Base-by-base conservation (phyloP, 2,329 filamentous ascomycete species). In the Exophiala sideris region DNA sequence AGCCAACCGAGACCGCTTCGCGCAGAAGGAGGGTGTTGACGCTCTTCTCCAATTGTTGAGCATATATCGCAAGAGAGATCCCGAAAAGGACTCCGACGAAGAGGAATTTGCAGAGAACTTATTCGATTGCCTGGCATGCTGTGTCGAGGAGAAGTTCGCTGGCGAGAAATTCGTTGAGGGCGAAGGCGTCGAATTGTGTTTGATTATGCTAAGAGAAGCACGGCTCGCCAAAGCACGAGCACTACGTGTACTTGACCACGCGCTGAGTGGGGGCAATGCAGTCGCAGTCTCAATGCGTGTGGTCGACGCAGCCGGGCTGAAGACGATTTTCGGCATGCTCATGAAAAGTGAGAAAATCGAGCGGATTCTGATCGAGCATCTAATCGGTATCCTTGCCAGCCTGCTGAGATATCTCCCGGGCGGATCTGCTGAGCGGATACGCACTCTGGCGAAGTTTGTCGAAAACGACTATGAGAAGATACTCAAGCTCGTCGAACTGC, bases 41-140 rank as follows among this genome's bases (percentile, higher is more conserved):
- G 70, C 80, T 2, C 76, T 96, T 62, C 83, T 99, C 11, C 90
- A 95, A 71, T 79, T 95, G 0, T 81, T 95, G 0, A 89, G 91
- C 1, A 76, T 85, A 1, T 99, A 97, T 72, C 85, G 94, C 52
- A 88, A 87, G 73, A 82, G 85, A 45, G 91, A 99, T 66, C 94
- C 94, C 0, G 81, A 85, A 45, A 92, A 88, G 66, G 89, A 91
- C 54, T 85, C 86, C 32, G 86, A 94, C 47, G 94, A 97, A 70
- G 91, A 96, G 67, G 94, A 99, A 73, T 96, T 89, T 68, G 88
- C 95, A 67, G 90, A 95, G 71, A 96, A 99, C 62, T 68, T 96
- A 0, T 99, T 99, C 68, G 91, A 96, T 66, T 83, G 86, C 1
- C 69, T 97, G 14, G 88, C 89, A 1, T 95, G 88, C 62, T 73